Conservation (phyloP, 148 eudicot genomes). For the Vaccinium macrocarpon region DNA sequence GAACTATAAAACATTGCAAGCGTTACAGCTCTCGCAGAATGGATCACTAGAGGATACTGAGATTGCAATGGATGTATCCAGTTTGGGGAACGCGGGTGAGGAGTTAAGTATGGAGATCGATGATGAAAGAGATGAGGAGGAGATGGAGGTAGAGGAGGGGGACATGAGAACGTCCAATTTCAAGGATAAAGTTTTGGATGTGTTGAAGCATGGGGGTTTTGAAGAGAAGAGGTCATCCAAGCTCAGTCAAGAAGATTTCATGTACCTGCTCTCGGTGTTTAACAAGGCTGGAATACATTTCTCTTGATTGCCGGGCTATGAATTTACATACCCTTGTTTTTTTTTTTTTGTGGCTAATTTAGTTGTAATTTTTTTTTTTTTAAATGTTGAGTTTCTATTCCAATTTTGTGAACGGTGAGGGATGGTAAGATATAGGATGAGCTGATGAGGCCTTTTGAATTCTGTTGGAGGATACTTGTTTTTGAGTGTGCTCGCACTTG, state of each 20-base stretch:
- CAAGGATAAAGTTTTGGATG: slow-evolving; percentile 59
- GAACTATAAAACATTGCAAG: slow-evolving; percentile 79
- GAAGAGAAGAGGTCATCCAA: slow-evolving; percentile 88
- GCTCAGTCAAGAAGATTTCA: slow-evolving; percentile 85
- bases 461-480: not conserved
- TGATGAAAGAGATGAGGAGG: slow-evolving; percentile 53
- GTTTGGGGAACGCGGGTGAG: slow-evolving; percentile 35
- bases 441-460: not conserved
- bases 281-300: slow-evolving; percentile 86
- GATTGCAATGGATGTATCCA: slow-evolving; percentile 26
- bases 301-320: slow-evolving; percentile 22
- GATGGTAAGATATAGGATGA: not conserved
- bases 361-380: not conserved
- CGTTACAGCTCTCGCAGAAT: slow-evolving; percentile 32
- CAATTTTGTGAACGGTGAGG: slow-evolving; percentile 2
- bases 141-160: slow-evolving; percentile 61
- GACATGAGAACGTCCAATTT: slow-evolving; percentile 50
- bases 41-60: slow-evolving; percentile 35
- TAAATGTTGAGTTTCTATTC: not conserved
- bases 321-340: not conserved
- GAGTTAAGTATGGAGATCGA: slow-evolving; percentile 57
- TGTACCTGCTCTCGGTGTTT: slow-evolving; percentile 73
- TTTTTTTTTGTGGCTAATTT: not conserved
- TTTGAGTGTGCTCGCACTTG: not conserved
- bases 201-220: slow-evolving; percentile 66